These are phyloP conservation scores for Ogataea dorogensis DNA, from an alignment of 805 yeast genomes.

Conservation along the genomic window DNA sequence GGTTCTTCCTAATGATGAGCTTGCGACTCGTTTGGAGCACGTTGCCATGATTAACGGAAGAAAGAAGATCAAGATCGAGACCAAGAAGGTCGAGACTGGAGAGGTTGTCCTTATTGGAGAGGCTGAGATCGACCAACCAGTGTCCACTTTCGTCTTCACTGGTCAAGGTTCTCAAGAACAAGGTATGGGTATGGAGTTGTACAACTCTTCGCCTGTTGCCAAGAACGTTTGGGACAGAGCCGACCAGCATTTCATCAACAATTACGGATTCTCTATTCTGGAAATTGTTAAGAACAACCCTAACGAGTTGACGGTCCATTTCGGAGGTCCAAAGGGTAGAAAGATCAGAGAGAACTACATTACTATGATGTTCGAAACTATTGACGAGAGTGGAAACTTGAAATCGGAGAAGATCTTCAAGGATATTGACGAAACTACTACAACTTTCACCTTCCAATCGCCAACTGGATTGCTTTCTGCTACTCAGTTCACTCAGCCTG, in stretches of 20 bases:
- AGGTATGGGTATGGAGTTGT: constrained; percentile 99
- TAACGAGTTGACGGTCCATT: constrained; percentile 89
- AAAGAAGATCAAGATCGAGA: constrained; percentile 90
- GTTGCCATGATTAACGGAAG: constrained; percentile 99
- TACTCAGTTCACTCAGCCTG: constrained; percentile 99
- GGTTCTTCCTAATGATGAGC: constrained; percentile 94
- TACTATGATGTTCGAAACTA: constrained; percentile 96
- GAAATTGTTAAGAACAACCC: constrained; percentile 96
- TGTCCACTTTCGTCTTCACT: constrained; percentile 93
- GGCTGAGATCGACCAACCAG: constrained; percentile 99
- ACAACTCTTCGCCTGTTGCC: constrained; percentile 87
- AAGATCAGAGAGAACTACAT: constrained; percentile 91
- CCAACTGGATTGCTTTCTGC: constrained; percentile 96
- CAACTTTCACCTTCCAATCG: constrained; percentile 83
- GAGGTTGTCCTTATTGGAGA: constrained; percentile 82
- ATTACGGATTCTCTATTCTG: constrained; percentile 95
- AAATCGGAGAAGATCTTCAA: constrained; percentile 94
- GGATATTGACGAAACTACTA: constrained; percentile 76
- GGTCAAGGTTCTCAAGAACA: constrained; percentile 99
- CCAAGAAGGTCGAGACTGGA: constrained; percentile 78
- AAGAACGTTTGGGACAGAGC: constrained; percentile 97
- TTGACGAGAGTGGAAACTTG: constrained; percentile 77
- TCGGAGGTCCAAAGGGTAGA: constrained; percentile 98
- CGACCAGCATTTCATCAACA: constrained; percentile 84
- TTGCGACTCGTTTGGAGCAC: constrained; percentile 87